Conservation (phyloP, 257 asterid genomes). For the Gentiana straminea region DNA sequence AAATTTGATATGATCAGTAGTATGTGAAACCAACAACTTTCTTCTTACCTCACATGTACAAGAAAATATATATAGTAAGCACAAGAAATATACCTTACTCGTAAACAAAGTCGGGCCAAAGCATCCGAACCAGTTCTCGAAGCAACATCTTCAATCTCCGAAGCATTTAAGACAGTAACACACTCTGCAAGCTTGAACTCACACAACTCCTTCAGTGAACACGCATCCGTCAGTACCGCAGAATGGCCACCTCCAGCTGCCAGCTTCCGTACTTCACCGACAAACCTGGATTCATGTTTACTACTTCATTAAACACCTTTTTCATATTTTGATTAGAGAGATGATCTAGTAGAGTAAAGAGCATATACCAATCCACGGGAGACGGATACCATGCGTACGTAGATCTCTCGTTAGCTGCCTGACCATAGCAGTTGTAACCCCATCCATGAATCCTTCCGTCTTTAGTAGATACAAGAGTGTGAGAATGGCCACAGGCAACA, state of each 20-base stretch:
- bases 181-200: conserved; percentile 73
- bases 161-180: conserved; percentile 59
- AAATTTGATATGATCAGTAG: too few species aligned
- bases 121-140: conserved; percentile 81
- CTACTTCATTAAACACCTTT: conserved; percentile 32
- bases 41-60: neutral
- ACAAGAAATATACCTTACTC: conserved; percentile 44
- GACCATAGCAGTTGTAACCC: conserved; percentile 98
- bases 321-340: conserved; percentile 8
- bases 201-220: conserved; percentile 82
- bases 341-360: conserved; percentile 11
- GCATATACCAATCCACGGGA: conserved; percentile 88
- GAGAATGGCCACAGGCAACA: conserved; percentile 87
- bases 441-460: conserved; percentile 95
- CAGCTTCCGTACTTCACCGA: conserved; percentile 81
- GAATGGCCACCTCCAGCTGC: conserved; percentile 99
- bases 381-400: conserved; percentile 97
- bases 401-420: conserved; percentile 88
- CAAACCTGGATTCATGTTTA: conserved; percentile 43
- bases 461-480: conserved; percentile 71
- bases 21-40: too few species aligned
- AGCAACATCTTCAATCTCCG: conserved; percentile 65
- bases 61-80: too few species aligned
- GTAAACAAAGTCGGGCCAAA: conserved; percentile 74
- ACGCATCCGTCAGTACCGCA: conserved; percentile 88